These are phyloP conservation scores for Pyropia yezoensis DNA, from an alignment of 23 red algal species.

Conservation along the genomic window DNA sequence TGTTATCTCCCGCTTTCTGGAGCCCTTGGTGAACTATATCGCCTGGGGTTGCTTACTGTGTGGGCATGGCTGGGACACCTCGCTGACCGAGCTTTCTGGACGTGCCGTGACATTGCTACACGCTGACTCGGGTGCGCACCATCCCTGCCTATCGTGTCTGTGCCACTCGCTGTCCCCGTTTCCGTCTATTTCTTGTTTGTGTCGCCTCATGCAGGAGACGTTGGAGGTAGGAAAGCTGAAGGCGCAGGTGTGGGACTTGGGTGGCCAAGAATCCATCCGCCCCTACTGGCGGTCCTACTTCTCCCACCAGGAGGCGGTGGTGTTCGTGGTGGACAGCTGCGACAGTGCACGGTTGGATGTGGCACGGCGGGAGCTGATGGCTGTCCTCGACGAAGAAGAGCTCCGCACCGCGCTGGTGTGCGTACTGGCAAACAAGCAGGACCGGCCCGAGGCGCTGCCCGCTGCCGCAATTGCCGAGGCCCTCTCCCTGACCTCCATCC, in stretches of 20 bases:
- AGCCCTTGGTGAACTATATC: too few species aligned
- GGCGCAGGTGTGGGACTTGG: conserved; percentile 96
- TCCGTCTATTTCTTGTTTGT: too few species aligned
- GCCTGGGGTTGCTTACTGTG: too few species aligned
- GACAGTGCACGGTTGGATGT: conserved; percentile 74
- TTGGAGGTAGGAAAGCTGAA: conserved; percentile 86
- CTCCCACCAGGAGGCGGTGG: conserved; percentile 86
- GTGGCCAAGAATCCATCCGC: conserved; percentile 91
- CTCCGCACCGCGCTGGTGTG: conserved; percentile 73
- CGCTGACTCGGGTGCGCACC: background rate
- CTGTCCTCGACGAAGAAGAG: conserved; percentile 91
- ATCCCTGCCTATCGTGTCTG: background rate
- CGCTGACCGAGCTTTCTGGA: background rate
- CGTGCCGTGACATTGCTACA: background rate
- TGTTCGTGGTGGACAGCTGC: conserved; percentile 96
- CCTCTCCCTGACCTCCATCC: conserved; percentile 59
- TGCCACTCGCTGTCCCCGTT: background rate
- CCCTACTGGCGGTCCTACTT: conserved; percentile 96
- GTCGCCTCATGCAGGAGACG: conserved; percentile 1
- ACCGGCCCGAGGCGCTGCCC: conserved; percentile 54
- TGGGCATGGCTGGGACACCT: background rate
- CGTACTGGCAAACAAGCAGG: conserved; percentile 99
- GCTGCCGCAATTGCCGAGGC: conserved; percentile 72
- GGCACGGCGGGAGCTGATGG: conserved; percentile 79
- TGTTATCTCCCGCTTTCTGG: too few species aligned